Percentiles rank a stretch among this genome's conserved stretches.
These are phyloP conservation scores for Leishmania tarentolae DNA, from an alignment of 208 protist species.

Conservation along the genomic window DNA sequence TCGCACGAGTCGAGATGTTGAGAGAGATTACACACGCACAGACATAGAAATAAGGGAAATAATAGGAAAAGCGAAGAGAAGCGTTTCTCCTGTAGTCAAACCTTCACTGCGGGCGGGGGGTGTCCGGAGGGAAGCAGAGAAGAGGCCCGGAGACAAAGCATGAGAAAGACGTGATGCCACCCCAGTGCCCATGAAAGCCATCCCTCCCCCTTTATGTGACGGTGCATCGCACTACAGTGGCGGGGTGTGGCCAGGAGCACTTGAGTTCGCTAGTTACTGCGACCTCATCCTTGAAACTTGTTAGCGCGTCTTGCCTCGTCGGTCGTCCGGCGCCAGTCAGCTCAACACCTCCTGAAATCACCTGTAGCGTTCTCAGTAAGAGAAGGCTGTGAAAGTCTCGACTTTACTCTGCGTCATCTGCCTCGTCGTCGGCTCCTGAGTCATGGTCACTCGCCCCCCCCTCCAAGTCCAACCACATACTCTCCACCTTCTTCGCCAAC, in stretches of 20 bases:
- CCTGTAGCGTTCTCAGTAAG: not conserved
- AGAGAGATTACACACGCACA: not conserved
- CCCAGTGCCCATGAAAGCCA: not conserved
- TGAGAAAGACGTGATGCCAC: not conserved
- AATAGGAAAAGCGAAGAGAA: not conserved
- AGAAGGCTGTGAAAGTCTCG: not conserved
- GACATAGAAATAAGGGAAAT: not conserved
- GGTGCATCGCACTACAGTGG: not conserved
- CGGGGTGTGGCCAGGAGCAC: not conserved
- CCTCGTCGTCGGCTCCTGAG: constrained; percentile 15
- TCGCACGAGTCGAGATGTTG: not conserved
- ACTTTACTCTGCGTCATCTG: constrained; percentile 1
- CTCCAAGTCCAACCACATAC: constrained; percentile 66
- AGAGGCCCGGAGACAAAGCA: not conserved
- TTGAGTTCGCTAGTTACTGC: not conserved
- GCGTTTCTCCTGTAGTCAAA: not conserved
- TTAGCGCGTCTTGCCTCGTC: not conserved
- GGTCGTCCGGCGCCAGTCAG: not conserved
- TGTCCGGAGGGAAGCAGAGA: not conserved
- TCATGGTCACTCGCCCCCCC: constrained; percentile 42
- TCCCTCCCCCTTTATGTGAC: not conserved
- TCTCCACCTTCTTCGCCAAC: constrained; percentile 54
- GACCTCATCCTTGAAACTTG: no score
- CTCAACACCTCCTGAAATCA: not conserved
- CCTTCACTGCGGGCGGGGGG: not conserved